Base-by-base conservation (phyloP, 495 filamentous ascomycete species). In the Podospora pseudocomata region DNA sequence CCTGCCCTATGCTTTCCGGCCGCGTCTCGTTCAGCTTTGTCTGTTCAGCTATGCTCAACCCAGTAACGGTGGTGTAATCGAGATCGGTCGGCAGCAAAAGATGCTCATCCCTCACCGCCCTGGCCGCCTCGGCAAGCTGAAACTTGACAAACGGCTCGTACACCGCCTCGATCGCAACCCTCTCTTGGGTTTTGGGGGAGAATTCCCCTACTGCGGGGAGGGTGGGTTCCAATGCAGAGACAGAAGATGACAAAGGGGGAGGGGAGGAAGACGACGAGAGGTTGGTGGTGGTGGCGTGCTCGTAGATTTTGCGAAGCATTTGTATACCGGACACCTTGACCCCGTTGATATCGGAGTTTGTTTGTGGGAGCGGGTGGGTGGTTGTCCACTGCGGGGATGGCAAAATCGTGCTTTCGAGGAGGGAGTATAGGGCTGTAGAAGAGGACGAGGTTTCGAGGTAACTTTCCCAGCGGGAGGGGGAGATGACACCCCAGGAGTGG, bases 1-100 rank as follows among this genome's bases (percentile, higher is more conserved):
- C 94, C 88, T 96, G 94, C 3, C 92, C 96, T 27, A 99, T 79
- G 62, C 85, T 94, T 73, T 93, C 91, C 5, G 95, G 95, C 55
- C 87, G 78, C 11, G 92, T 87, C 26, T 80, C 80, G 39, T 85
- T 80, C n/a, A 99, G 84, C 6, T 89, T 84, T 13, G 83, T 79
- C 71, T 83, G 86, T 82, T 98, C 96, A 69, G 93, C 93, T 6
- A 83, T 84, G 68, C 90, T 92, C 64, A 99, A 81, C 0, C 93
- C 92, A 39, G 82, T 76, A 23, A 99, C 82, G 5, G 70, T 70
- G 18, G 85, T 81, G 71, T 97, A 99, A 70, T 97, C 89, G 30
- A 99, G 74, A 71, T 96, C 91, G 0, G 81, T 64, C 0, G 95
- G 92, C 56, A 99, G 77, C 34, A 81, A 77, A 27, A 97, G 73